These are phyloP conservation scores for Yarrowia osloensis DNA, from an alignment of 805 yeast species.

Conservation along the genomic window DNA sequence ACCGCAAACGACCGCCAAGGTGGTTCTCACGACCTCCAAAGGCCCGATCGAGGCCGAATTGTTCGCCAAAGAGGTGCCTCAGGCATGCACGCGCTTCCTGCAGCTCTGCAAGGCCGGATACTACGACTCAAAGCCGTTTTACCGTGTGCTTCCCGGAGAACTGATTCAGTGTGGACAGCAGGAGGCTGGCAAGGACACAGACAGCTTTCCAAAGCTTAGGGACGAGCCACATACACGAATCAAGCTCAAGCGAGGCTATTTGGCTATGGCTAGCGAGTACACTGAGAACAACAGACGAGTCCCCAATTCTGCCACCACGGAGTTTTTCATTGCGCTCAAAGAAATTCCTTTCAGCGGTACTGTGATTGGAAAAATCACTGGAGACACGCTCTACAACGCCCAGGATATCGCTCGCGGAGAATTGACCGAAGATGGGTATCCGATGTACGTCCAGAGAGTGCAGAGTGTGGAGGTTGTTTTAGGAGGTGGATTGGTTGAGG, in stretches of 20 bases:
- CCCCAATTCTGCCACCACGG: slow-evolving; percentile 38
- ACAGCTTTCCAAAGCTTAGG: slow-evolving; percentile 37
- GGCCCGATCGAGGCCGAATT: slow-evolving; percentile 63
- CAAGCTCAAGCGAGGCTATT: slow-evolving; percentile 54
- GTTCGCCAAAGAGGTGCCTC: slow-evolving; percentile 70
- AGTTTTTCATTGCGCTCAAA: slow-evolving; percentile 53
- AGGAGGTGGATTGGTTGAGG: slow-evolving; percentile 10
- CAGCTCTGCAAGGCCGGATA: slow-evolving; percentile 49
- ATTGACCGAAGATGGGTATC: slow-evolving; percentile 10
- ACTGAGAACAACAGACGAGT: slow-evolving; percentile 35
- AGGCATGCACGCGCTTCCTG: slow-evolving; percentile 52
- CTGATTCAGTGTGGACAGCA: slow-evolving; percentile 44
- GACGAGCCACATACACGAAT: slow-evolving; percentile 57
- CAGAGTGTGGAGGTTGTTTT: neutral
- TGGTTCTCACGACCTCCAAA: slow-evolving; percentile 56
- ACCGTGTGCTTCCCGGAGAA: slow-evolving; percentile 44
- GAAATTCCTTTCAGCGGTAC: slow-evolving; percentile 48
- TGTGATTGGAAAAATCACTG: slow-evolving; percentile 61
- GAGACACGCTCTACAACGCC: slow-evolving; percentile 56
- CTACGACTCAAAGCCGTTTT: slow-evolving; percentile 49
- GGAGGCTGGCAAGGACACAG: slow-evolving; percentile 42
- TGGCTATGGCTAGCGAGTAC: slow-evolving; percentile 53
- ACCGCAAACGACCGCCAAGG: slow-evolving; percentile 45
- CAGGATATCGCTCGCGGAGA: slow-evolving; percentile 50
- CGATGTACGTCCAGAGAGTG: slow-evolving; percentile 8